phyloP scores from a whole-genome alignment of 331 rosid genomes.

The Quercus tomentella region DNA sequence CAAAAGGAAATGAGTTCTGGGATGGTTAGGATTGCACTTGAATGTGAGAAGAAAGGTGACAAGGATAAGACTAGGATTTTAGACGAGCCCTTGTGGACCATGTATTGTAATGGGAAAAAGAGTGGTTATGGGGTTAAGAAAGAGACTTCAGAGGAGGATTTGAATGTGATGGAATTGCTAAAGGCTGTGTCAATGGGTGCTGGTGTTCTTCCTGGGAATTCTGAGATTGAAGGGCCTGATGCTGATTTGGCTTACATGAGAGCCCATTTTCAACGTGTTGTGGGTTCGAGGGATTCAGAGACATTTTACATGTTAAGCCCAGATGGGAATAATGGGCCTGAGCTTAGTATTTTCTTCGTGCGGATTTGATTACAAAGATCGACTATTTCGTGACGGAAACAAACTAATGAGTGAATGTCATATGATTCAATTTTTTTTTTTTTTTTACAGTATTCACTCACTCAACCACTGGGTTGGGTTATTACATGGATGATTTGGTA shows the following conservation, averaged over 20 bases:
- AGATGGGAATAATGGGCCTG: constrained; percentile 64
- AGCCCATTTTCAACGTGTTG: constrained; percentile 61
- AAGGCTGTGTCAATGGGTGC: constrained; percentile 81
- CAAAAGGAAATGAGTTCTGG: constrained; percentile 71
- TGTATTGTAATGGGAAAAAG: constrained; percentile 83
- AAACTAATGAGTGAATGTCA: background rate
- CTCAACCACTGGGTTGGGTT: no score
- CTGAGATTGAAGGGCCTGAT: constrained; percentile 39
- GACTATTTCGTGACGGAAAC: no score
- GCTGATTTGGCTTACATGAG: constrained; percentile 62
- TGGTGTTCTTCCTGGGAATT: constrained; percentile 56
- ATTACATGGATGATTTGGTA: no score
- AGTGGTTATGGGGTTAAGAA: constrained; percentile 64
- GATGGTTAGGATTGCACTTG: constrained; percentile 72
- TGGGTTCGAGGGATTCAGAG: constrained; percentile 76
- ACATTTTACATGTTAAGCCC: constrained; percentile 87
- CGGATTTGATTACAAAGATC: constrained; percentile 31
- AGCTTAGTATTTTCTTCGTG: constrained; percentile 74
- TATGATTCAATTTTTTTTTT: background rate
- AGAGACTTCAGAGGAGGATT: constrained; percentile 62
- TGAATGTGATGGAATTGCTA: constrained; percentile 63
- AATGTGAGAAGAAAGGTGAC: constrained; percentile 63
- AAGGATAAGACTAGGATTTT: constrained; percentile 44
- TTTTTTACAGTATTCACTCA: no score
- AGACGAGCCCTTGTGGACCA: constrained; percentile 66